A percentile compares a stretch with the other conserved stretches of the same genome.
phyloP scores from a whole-genome alignment of 305 asterid genomes.

The Monarda citriodora region DNA sequence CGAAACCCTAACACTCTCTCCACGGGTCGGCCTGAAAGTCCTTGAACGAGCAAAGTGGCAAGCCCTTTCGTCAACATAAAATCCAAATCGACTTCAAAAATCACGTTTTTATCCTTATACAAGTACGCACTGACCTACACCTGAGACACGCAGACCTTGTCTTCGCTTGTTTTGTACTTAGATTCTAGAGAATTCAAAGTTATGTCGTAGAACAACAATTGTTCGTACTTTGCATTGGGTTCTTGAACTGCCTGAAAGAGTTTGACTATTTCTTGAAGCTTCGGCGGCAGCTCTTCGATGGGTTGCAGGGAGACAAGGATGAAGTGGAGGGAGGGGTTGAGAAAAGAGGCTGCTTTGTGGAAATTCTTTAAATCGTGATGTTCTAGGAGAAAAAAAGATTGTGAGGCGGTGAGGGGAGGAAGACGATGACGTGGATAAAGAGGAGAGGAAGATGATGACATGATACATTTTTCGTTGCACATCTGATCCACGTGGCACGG shows the following conservation, averaged over 20 bases:
- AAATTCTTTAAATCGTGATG: constrained; percentile 46
- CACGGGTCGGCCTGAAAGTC: constrained; percentile 76
- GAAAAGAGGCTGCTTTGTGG: constrained; percentile 40
- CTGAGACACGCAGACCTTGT: constrained; percentile 91
- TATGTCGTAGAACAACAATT: constrained; percentile 68
- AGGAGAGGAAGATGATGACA: no score
- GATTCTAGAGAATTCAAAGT: constrained; percentile 60
- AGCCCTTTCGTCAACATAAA: constrained; percentile 80
- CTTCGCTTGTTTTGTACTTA: constrained; percentile 51
- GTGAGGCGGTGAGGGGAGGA: constrained; percentile 31
- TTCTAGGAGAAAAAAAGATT: constrained; percentile 30
- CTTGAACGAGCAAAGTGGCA: constrained; percentile 86
- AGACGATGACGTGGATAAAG: no score
- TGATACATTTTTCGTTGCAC: no score
- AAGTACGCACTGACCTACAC: constrained; percentile 86
- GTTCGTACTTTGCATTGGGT: constrained; percentile 82
- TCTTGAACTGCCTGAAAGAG: constrained; percentile 73
- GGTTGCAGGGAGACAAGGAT: constrained; percentile 55
- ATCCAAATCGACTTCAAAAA: constrained; percentile 91
- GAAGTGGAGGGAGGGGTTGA: constrained; percentile 35
- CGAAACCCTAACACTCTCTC: constrained; percentile 66
- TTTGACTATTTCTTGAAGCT: constrained; percentile 77
- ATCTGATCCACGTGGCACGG: no score
- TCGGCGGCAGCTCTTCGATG: constrained; percentile 71
- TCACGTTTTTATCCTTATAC: constrained; percentile 59